A percentile compares a stretch with the other conserved stretches of the same genome.
These are phyloP conservation scores for Penstemon eatonii DNA, from an alignment of 257 asterid species.

Conservation along the genomic window DNA sequence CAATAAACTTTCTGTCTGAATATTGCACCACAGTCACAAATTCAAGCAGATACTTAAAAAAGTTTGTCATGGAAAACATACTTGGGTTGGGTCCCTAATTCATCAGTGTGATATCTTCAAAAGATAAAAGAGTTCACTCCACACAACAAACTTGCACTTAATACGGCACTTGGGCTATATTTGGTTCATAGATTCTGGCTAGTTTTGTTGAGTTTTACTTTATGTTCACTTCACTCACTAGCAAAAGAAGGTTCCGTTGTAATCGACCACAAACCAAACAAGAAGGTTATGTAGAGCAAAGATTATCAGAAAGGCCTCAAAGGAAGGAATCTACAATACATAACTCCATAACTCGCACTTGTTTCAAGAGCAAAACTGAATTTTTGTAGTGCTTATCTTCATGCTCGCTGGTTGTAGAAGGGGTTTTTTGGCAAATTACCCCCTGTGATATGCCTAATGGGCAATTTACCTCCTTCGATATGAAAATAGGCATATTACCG, in stretches of 20 bases:
- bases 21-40: neutral
- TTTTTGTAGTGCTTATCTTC: too few relatives aligned
- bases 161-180: neutral
- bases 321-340: neutral
- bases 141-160: neutral
- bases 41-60: slow-evolving; percentile 2
- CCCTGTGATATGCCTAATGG: too few relatives aligned
- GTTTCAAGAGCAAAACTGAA: too few relatives aligned
- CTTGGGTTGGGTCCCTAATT: neutral
- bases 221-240: neutral
- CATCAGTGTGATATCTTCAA: neutral
- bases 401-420: too few relatives aligned
- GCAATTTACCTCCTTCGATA: too few relatives aligned
- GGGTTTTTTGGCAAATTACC: too few relatives aligned
- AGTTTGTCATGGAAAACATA: neutral
- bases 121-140: neutral
- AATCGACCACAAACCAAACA: neutral
- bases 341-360: too few relatives aligned
- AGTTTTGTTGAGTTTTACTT: neutral
- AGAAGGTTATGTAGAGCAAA: neutral
- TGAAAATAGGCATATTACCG: too few relatives aligned
- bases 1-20: neutral
- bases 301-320: neutral
- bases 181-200: too few relatives aligned
- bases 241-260: too few relatives aligned